Evolutionary conservation across 768 basidiomycete species (phyloP).

Genomic region (Pisolithus orientalis): DNA sequence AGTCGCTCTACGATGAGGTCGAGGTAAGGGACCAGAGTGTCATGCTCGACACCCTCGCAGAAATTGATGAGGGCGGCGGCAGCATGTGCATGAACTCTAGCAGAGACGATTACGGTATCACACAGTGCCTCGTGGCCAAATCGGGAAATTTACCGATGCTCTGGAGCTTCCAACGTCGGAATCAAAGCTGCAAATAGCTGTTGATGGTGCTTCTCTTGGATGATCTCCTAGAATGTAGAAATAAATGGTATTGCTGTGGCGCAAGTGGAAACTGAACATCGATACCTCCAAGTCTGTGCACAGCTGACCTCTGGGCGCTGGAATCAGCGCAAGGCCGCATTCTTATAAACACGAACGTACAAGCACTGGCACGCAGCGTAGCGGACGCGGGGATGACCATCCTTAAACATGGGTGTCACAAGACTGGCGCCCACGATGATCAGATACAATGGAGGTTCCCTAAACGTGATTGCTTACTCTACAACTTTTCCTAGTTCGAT

Average conservation of each 20-base stretch:
- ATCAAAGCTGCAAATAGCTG: conserved; percentile 68
- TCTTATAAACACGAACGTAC: conserved; percentile 37
- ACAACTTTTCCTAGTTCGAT: conserved; percentile 79
- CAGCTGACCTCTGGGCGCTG: conserved; percentile 61
- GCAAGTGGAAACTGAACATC: neutral
- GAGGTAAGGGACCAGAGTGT: conserved; percentile 69
- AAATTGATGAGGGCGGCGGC: conserved; percentile 88
- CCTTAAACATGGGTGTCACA: conserved; percentile 71
- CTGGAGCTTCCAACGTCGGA: conserved; percentile 67
- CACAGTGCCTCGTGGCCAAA: neutral
- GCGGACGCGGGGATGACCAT: conserved; percentile 68
- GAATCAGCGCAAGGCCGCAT: neutral
- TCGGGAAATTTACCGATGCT: conserved; percentile 46
- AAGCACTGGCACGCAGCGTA: conserved; percentile 82
- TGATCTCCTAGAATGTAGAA: conserved; percentile 48
- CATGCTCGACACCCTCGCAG: conserved; percentile 77
- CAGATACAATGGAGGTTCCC: neutral
- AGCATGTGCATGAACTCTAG: conserved; percentile 80
- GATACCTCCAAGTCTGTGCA: conserved; percentile 82
- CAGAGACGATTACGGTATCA: conserved; percentile 1
- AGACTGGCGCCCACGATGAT: conserved; percentile 37
- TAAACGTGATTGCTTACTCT: conserved; percentile 45
- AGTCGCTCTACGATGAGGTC: conserved; percentile 69
- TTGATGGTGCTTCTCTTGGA: conserved; percentile 65
- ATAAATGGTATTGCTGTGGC: neutral